These are phyloP conservation scores for Elaphomyces granulatus DNA, from an alignment of 495 filamentous ascomycete genomes.

Conservation along the genomic window DNA sequence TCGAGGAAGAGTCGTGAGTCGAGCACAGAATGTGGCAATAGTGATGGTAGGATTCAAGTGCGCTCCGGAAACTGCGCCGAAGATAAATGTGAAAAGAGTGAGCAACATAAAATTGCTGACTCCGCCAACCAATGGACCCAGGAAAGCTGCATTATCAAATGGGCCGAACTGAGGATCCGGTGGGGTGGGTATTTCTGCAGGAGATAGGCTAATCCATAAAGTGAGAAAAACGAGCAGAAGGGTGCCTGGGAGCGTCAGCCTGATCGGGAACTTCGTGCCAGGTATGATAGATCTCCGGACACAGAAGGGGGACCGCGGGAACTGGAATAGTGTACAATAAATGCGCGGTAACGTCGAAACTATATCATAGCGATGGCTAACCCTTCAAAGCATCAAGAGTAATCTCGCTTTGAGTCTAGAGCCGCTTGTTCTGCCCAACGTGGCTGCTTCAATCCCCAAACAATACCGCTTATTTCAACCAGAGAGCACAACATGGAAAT, in stretches of 20 bases:
- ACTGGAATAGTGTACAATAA: no score
- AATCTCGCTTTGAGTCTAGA: no score
- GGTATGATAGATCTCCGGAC: no score
- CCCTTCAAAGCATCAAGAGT: no score
- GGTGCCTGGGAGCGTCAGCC: slow-evolving; percentile 12
- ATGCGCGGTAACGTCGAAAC: no score
- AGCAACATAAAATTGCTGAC: slow-evolving; percentile 33
- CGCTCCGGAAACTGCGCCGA: slow-evolving; percentile 40
- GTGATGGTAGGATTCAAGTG: slow-evolving; percentile 40
- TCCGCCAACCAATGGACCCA: slow-evolving; percentile 21
- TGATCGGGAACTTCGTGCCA: no score
- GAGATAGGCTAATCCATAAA: slow-evolving; percentile 36
- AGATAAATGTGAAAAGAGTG: slow-evolving; percentile 39
- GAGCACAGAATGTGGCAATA: slow-evolving; percentile 33
- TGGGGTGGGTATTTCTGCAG: slow-evolving; percentile 39
- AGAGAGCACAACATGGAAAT: no score
- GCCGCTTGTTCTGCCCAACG: no score
- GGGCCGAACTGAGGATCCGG: slow-evolving; percentile 27
- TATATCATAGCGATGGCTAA: no score
- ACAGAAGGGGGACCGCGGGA: no score
- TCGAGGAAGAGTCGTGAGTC: slow-evolving; percentile 33
- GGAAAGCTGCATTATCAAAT: slow-evolving; percentile 7
- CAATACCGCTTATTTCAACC: no score
- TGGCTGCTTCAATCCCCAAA: no score
- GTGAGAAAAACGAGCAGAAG: slow-evolving; percentile 29